phyloP scores from a whole-genome alignment of 495 filamentous ascomycete genomes.

The Neurospora terricola region DNA sequence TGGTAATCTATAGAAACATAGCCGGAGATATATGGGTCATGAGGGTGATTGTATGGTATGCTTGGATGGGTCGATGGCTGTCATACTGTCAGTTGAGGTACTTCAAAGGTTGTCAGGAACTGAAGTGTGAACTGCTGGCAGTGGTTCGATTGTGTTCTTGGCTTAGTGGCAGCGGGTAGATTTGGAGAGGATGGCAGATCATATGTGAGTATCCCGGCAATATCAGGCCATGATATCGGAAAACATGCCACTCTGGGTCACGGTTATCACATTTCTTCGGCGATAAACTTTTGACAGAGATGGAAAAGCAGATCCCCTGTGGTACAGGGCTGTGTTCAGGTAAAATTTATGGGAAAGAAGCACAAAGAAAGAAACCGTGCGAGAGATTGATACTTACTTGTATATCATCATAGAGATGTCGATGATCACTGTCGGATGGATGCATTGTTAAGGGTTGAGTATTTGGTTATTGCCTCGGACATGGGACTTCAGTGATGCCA shows the following conservation, averaged over 20 bases:
- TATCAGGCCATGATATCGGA: not conserved
- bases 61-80: not conserved
- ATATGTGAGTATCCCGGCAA: not conserved
- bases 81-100: not conserved
- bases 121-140: not conserved
- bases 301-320: not conserved
- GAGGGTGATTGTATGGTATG: not conserved
- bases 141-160: not conserved
- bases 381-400: not conserved
- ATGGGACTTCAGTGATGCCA: not conserved
- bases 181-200: not conserved
- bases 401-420: not conserved
- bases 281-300: not conserved
- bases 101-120: not conserved
- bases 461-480: not conserved
- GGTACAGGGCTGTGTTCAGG: not conserved
- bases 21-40: not conserved
- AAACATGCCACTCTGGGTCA: not conserved
- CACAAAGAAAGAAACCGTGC: not conserved
- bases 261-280: not conserved
- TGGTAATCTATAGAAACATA: not conserved
- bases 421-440: not conserved
- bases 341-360: not conserved
- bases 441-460: not conserved
- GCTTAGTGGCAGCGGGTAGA: not conserved